Percentiles rank a stretch among this genome's conserved stretches.
phyloP scores from a whole-genome alignment of 1,284 basidiomycete species.

The Takashimella koratensis region DNA sequence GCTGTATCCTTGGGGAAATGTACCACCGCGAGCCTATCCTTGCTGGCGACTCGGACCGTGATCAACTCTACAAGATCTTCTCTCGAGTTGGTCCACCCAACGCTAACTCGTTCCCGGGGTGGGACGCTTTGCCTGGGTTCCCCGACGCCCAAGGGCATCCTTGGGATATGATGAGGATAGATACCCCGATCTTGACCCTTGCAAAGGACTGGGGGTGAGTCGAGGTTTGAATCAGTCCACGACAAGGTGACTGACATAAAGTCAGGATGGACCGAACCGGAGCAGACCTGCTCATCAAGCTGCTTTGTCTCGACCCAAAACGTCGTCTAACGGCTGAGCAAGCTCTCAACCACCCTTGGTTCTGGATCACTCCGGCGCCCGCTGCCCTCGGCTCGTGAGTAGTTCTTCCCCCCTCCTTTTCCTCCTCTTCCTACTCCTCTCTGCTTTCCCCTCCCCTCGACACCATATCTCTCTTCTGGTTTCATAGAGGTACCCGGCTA shows the following conservation, averaged over 20 bases:
- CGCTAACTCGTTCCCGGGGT: constrained; percentile 70
- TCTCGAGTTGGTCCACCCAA: constrained; percentile 82
- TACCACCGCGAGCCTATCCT: constrained; percentile 83
- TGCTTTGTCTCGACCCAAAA: constrained; percentile 55
- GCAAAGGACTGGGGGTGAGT: constrained; percentile 36
- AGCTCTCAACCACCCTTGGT: constrained; percentile 54
- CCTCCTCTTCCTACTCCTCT: background rate
- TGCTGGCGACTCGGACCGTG: constrained; percentile 78
- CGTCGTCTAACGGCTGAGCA: constrained; percentile 54
- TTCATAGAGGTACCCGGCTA: too few species aligned
- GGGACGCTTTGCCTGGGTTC: constrained; percentile 71
- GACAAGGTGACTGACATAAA: constrained; percentile 7
- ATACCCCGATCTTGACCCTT: constrained; percentile 22
- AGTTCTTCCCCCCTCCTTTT: background rate
- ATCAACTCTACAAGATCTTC: constrained; percentile 88
- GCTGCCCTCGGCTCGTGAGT: constrained; percentile 76
- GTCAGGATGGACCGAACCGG: constrained; percentile 38
- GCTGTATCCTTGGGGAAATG: constrained; percentile 93
- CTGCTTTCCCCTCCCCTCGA: background rate
- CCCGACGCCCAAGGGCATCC: constrained; percentile 56
- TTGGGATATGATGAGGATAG: constrained; percentile 32
- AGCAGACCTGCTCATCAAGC: constrained; percentile 49
- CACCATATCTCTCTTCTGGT: background rate
- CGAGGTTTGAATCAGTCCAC: background rate
- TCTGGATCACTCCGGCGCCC: constrained; percentile 75